Base-by-base conservation (phyloP, 169 alveolate genomes). In the Cryptosporidium parvum region DNA sequence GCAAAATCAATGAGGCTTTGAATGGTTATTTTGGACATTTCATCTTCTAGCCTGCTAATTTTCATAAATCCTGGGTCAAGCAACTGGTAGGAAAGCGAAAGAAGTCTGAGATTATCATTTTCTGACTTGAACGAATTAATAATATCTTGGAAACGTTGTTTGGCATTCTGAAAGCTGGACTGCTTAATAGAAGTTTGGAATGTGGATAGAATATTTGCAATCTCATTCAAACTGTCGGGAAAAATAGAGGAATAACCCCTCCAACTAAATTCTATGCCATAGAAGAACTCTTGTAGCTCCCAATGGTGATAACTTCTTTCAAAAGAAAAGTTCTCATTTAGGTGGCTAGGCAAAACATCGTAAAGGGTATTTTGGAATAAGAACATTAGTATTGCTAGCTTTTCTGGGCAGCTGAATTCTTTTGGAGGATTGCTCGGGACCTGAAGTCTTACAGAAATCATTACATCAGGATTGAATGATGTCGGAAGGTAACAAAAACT, bases 61-160 rank as follows among this genome's bases (percentile, higher is more conserved):
- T 42, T 52, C 37, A 73, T 29, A 73, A 73, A 73, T 12, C 86
- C 86, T 35, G 86, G 86, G 45, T 73, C 86, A 23, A 73, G 68
- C 3, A 73, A 23, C 59, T 73, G 70, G 23, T 73, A 73, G 7
- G 86, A 56, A 12, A 73, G 52, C 2, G 86, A 53, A 16, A 73
- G 62, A n/a, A 73, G 45, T 35, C 39, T 73, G 14, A 73, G 48
- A 21, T 58, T 58, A 4, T 73, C 72, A 29, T 73, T 59, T 31
- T 73, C 86, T 9, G 59, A 53, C 44, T 59, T 73, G 31, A 58
- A 59, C 52, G 26, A 35, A 58, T 59, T 23, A 58, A 56, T n/a
- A 0, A 73, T 31, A 7, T 59, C 52, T 42, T 35, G 44, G 39
- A 73, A 39, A 6, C 35, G 62, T 6, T 56, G 12, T 33, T 73